Percentiles rank a stretch among this genome's conserved stretches.
Conservation (phyloP, 2,329 filamentous ascomycete genomes). For the Fusarium fracticaudum region DNA sequence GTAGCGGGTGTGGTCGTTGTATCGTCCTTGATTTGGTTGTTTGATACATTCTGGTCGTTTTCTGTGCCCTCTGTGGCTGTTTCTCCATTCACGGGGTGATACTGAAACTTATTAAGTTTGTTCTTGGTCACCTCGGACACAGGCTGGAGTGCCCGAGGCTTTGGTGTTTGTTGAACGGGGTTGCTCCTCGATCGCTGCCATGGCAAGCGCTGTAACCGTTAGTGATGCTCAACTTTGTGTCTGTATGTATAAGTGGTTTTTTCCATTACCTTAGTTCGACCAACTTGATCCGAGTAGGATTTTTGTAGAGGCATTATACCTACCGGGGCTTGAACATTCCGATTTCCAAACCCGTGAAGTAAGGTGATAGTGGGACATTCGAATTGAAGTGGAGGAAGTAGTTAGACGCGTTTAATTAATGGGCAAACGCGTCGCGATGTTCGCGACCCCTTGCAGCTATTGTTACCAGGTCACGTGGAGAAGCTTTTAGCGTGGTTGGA, state of each 20-base stretch:
- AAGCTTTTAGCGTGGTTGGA: conserved; percentile 35
- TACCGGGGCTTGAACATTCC: conserved; percentile 29
- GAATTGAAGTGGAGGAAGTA: conserved; percentile 14
- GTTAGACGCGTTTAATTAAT: conserved; percentile 42
- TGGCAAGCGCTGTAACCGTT: conserved; percentile 51
- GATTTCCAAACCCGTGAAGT: conserved; percentile 20
- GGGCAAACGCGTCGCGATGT: conserved; percentile 38
- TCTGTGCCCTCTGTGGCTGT: conserved; percentile 21
- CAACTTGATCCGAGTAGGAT: conserved; percentile 52
- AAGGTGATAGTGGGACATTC: conserved; percentile 25
- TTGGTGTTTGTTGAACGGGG: conserved; percentile 52
- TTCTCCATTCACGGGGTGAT: conserved; percentile 42
- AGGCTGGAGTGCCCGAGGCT: conserved; percentile 54
- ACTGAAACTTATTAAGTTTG: conserved; percentile 68
- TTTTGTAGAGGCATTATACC: conserved; percentile 53
- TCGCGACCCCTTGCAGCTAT: conserved; percentile 18
- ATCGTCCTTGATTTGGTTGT: conserved; percentile 34
- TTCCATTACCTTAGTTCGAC: conserved; percentile 46
- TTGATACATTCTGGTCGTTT: conserved; percentile 12
- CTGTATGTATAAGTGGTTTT: not conserved
- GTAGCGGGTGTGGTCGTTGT: conserved; percentile 57
- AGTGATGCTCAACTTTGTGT: conserved; percentile 2
- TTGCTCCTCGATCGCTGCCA: conserved; percentile 67
- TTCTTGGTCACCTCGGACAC: conserved; percentile 68
- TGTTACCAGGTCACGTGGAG: conserved; percentile 39